Evolutionary conservation across 2,329 filamentous ascomycete genomes (phyloP).

Genomic region (Whalleya microplaca): DNA sequence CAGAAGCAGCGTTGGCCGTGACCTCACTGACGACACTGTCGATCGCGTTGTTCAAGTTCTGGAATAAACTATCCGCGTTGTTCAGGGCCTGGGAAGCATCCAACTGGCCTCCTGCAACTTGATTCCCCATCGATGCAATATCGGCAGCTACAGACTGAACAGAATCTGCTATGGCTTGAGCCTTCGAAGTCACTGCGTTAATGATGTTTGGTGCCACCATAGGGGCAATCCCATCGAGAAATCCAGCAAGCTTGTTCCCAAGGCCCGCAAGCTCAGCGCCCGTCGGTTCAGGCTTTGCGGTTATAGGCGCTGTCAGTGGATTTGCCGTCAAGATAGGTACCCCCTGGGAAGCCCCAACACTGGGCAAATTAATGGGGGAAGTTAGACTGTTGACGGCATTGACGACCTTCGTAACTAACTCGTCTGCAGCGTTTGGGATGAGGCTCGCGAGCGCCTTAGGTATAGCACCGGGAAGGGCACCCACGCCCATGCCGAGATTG

Average conservation of each 20-base stretch:
- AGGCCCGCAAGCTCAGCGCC: conserved; percentile 16
- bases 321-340: conserved; percentile 21
- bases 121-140: conserved; percentile 27
- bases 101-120: conserved; percentile 19
- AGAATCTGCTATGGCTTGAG: conserved; percentile 19
- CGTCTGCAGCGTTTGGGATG: conserved; percentile 17
- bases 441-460: conserved; percentile 19
- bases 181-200: conserved; percentile 23
- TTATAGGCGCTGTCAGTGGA: conserved; percentile 16
- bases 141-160: conserved; percentile 29
- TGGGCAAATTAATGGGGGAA: conserved; percentile 13
- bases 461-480: conserved; percentile 13
- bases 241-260: conserved; percentile 18
- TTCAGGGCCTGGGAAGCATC: conserved; percentile 25
- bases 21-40: conserved; percentile 22
- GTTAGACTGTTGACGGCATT: conserved; percentile 16
- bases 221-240: conserved; percentile 22
- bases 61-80: conserved; percentile 23
- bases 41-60: conserved; percentile 25
- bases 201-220: conserved; percentile 25
- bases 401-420: conserved; percentile 21
- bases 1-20: conserved; percentile 16
- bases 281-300: conserved; percentile 19
- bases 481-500: conserved; percentile 12
- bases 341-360: conserved; percentile 15